Conservation (phyloP, 2,329 filamentous ascomycete species). For the Cladosporium sp. region DNA sequence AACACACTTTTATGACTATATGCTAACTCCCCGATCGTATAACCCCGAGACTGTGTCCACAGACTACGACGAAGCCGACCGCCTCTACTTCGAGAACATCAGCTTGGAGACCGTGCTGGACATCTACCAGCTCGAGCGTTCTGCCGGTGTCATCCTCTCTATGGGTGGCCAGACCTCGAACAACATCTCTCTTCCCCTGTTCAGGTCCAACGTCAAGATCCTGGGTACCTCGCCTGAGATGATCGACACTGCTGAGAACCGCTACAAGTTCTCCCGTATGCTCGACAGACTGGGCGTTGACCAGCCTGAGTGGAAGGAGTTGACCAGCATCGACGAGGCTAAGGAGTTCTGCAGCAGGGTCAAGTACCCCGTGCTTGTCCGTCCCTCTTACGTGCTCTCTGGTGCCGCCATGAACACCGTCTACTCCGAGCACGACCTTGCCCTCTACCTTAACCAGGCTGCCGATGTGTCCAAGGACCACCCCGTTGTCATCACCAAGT, state of each 20-base stretch:
- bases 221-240: slow-evolving; percentile 96
- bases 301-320: slow-evolving; percentile 95
- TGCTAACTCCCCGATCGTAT: too few relatives aligned
- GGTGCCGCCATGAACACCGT: slow-evolving; percentile 99
- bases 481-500: slow-evolving; percentile 97
- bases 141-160: slow-evolving; percentile 80
- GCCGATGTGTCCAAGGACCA: slow-evolving; percentile 90
- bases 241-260: slow-evolving; percentile 96
- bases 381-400: slow-evolving; percentile 93
- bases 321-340: slow-evolving; percentile 90
- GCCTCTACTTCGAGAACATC: slow-evolving; percentile 94
- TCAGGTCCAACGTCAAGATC: slow-evolving; percentile 84
- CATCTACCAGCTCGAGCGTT: slow-evolving; percentile 81
- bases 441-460: slow-evolving; percentile 82
- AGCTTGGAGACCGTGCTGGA: slow-evolving; percentile 84
- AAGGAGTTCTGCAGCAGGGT: slow-evolving; percentile 81
- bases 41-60: slow-evolving; percentile 29
- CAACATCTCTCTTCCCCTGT: slow-evolving; percentile 88
- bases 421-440: slow-evolving; percentile 89
- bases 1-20: too few relatives aligned
- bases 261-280: slow-evolving; percentile 99
- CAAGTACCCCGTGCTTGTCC: slow-evolving; percentile 86
- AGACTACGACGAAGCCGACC: slow-evolving; percentile 91
- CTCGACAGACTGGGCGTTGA: slow-evolving; percentile 90
- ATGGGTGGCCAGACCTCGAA: slow-evolving; percentile 98